These are phyloP conservation scores for Petunia hybrid DNA, from an alignment of 305 asterid genomes.

Conservation along the genomic window DNA sequence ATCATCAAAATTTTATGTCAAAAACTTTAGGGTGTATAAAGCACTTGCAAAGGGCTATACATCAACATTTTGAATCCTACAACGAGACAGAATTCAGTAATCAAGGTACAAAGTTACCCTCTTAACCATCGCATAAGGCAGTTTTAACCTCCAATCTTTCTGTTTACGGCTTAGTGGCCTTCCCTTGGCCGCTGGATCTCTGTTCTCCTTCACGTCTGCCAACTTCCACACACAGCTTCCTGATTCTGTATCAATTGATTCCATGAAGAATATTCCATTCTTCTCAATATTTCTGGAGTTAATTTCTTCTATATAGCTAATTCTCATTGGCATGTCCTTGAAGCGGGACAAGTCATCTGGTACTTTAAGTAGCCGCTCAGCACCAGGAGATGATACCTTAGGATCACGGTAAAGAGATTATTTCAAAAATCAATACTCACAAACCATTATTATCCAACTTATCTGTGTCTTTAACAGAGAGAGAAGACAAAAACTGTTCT, in stretches of 20 bases:
- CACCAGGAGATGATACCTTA: constrained; percentile 95
- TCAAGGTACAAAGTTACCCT: constrained; percentile 56
- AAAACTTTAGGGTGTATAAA: neutral
- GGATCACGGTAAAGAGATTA: constrained; percentile 27
- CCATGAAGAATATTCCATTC: constrained; percentile 65
- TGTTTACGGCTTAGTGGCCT: constrained; percentile 81
- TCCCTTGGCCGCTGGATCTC: constrained; percentile 85
- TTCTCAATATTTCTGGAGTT: constrained; percentile 49
- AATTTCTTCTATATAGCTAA: constrained; percentile 56
- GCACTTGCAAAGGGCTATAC: neutral
- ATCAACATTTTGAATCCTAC: constrained; percentile 18
- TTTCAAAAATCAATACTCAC: neutral
- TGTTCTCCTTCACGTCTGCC: constrained; percentile 90
- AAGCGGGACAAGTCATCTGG: constrained; percentile 84
- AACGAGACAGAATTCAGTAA: constrained; percentile 5
- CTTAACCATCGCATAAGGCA: constrained; percentile 56
- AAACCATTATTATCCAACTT: neutral
- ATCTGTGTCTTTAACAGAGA: neutral
- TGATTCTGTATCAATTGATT: constrained; percentile 64
- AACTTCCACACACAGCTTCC: constrained; percentile 77
- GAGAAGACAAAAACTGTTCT: neutral
- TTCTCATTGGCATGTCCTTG: constrained; percentile 76
- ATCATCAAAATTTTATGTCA: neutral
- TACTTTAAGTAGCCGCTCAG: constrained; percentile 78
- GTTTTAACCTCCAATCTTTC: constrained; percentile 69